Base-by-base conservation (phyloP, 495 filamentous ascomycete genomes). In the Durotheca rogersii region DNA sequence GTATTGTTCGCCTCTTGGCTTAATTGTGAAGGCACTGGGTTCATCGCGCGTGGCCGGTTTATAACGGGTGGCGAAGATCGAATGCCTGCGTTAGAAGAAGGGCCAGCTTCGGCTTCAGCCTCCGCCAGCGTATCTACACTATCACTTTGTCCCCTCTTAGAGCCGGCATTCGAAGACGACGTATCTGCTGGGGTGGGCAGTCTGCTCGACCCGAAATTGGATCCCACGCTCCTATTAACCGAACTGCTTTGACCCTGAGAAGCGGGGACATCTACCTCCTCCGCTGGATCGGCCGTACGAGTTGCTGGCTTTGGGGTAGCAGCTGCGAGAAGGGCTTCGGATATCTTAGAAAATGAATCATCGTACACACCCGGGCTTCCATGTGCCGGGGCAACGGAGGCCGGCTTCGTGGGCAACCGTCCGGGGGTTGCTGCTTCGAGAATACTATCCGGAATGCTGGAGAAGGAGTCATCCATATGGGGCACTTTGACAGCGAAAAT, bases 141-240 rank as follows among this genome's bases (percentile, higher is more conserved):
- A 20, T 62, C 56, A 32, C 52, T 51, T 15, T 36, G 53, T 0
- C 49, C 41, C 39, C 44, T 51, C 45, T 45, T 56, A 34, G 56
- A 52, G 41, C 64, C 66, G 12, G 54, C 65, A 49, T 68, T 60
- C 19, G 76, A 76, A 25, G 76, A 79, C 40, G 76, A 74, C 23
- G 76, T 79, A 60, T 79, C 73, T 40, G 79, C 77, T 38, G 76
- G 77, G 33, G 76, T 81, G 61, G 71, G 69, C 52, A 79, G 67
- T 65, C 75, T 73, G 49, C 61, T 67, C 25, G 67, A 64, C 7
- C 66, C 65, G 57, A 66, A 61, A 46, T 62, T 61, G 39, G 67
- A 53, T 27, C 61, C 66, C 59, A 69, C 57, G 16, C 37, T 45
- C 39, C 53, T 52, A 31, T 38, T 53, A 16, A 36, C 39, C 14